Evolutionary conservation across 768 basidiomycete species (phyloP).

Genomic region (Phaeotremella fagi): DNA sequence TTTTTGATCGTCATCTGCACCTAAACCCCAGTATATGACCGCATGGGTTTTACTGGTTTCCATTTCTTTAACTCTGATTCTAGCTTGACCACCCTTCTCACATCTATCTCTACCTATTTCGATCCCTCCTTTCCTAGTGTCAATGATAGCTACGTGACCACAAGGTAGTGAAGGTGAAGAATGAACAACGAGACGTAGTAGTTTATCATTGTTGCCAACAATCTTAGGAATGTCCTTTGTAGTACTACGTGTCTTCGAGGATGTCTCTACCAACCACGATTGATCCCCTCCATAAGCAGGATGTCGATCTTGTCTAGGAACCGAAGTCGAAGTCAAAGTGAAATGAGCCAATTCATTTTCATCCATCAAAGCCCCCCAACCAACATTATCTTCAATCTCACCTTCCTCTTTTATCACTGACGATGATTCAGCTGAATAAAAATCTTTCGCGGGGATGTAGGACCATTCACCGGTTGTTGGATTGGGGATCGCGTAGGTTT

Average conservation of each 20-base stretch:
- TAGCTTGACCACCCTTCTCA: constrained; percentile 21
- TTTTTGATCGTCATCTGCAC: constrained; percentile 4
- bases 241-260: too few relatives aligned
- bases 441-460: constrained; percentile 21
- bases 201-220: constrained; percentile 18
- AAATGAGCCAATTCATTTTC: constrained; percentile 24
- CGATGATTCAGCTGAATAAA: constrained; percentile 10
- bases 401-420: constrained; percentile 22
- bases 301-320: constrained; percentile 8
- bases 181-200: constrained; percentile 35
- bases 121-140: constrained; percentile 35
- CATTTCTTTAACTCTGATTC: constrained; percentile 41
- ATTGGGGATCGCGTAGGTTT: constrained; percentile 33
- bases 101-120: constrained; percentile 40
- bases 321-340: not conserved
- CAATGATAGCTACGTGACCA: constrained; percentile 33
- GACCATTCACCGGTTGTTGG: constrained; percentile 28
- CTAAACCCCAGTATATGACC: constrained; percentile 32
- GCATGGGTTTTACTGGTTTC: constrained; percentile 44
- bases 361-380: constrained; percentile 41
- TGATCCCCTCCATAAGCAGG: constrained; percentile 18
- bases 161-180: constrained; percentile 6
- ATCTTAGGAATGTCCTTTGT: too few relatives aligned
- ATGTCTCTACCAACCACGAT: too few relatives aligned
- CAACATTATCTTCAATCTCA: constrained; percentile 39